A percentile compares a stretch with the other conserved stretches of the same genome.
These are phyloP conservation scores for Canavalia gladiata DNA, from an alignment of 306 rosid genomes.

Conservation along the genomic window DNA sequence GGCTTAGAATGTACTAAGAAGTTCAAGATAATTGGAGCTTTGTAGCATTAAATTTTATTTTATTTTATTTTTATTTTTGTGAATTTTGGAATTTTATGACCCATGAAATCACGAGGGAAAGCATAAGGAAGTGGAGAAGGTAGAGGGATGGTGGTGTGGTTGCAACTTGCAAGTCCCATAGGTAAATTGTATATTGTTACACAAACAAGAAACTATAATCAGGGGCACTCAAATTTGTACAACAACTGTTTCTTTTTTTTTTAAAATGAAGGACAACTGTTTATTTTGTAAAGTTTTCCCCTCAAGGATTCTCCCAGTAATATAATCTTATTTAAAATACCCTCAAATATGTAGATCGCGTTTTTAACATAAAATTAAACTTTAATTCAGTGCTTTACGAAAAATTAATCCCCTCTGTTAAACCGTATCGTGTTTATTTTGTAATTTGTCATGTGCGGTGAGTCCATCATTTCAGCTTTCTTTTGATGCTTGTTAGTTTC, in stretches of 20 bases:
- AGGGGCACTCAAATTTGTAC: slow-evolving; percentile 43
- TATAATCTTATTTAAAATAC: too few relatives aligned
- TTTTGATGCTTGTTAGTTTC: background rate
- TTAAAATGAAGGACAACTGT: slow-evolving; percentile 20
- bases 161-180: slow-evolving; percentile 54
- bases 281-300: slow-evolving; percentile 38
- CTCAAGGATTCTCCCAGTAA: too few relatives aligned
- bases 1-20: slow-evolving; percentile 78
- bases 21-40: slow-evolving; percentile 88
- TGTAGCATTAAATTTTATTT: slow-evolving; percentile 55
- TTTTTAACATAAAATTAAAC: background rate
- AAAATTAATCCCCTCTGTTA: too few relatives aligned
- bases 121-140: background rate
- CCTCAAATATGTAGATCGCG: too few relatives aligned
- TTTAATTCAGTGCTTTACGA: too few relatives aligned
- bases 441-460: too few relatives aligned
- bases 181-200: slow-evolving; percentile 62
- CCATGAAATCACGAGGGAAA: background rate
- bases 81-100: slow-evolving; percentile 50
- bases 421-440: too few relatives aligned
- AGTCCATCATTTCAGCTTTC: background rate
- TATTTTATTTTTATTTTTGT: background rate
- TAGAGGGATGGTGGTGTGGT: slow-evolving; percentile 43
- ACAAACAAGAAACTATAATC: background rate
- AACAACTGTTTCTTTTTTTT: background rate